A percentile compares a stretch with the other conserved stretches of the same genome.
phyloP scores from a whole-genome alignment of 371 early-diverging fungal species.

The Spraguea lophii region DNA sequence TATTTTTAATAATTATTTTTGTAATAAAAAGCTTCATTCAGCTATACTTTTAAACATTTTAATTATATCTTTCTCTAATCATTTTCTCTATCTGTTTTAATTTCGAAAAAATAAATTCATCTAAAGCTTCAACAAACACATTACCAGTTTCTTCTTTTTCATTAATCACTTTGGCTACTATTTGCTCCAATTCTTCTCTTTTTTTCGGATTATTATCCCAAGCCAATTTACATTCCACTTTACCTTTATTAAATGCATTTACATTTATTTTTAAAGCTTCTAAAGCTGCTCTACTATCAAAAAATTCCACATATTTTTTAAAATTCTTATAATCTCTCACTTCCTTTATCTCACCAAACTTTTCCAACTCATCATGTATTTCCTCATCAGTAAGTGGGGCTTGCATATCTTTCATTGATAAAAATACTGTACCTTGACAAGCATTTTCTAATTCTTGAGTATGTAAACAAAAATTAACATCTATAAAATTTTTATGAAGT shows the following conservation, averaged over 20 bases:
- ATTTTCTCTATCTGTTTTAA: no score
- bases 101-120: no score
- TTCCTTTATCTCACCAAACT: constrained; percentile 34
- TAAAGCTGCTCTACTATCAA: constrained; percentile 24
- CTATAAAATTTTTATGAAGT: constrained; percentile 14
- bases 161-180: no score
- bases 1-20: no score
- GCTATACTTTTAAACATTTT: no score
- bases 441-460: no score
- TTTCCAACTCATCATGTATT: constrained; percentile 8
- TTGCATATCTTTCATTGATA: constrained; percentile 11
- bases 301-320: constrained; percentile 39
- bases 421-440: constrained; percentile 33
- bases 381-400: constrained; percentile 5
- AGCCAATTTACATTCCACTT: constrained; percentile 6
- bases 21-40: no score
- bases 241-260: constrained; percentile 3
- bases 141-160: no score
- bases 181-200: no score
- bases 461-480: no score
- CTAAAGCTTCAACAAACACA: no score
- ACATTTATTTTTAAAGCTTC: constrained; percentile 21
- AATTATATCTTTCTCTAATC: no score
- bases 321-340: constrained; percentile 19
- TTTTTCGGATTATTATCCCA: constrained; percentile 28